Conservation (phyloP, 352 stramenopile species). For the Globisporangium nagaii region DNA sequence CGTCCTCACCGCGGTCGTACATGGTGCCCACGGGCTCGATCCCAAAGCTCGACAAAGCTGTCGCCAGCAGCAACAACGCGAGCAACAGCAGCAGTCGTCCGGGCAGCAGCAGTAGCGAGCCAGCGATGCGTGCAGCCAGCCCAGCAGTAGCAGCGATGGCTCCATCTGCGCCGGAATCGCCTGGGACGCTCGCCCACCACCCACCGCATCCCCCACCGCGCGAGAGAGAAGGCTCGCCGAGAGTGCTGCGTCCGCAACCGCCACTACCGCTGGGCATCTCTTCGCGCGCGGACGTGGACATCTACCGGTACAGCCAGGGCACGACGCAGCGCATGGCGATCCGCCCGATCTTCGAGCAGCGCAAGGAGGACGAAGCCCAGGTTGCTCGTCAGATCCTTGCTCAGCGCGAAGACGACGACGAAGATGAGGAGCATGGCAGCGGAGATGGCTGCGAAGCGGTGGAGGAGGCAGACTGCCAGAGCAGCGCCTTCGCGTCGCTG, state of each 20-base stretch:
- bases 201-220: constrained; percentile 9
- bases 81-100: neutral
- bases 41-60: constrained; percentile 8
- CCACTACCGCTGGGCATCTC: constrained; percentile 30
- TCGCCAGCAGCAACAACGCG: neutral
- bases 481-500: too few species aligned
- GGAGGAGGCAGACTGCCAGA: neutral
- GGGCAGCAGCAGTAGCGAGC: neutral
- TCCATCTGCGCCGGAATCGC: neutral
- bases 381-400: constrained; percentile 19
- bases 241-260: constrained; percentile 27
- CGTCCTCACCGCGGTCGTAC: constrained; percentile 27
- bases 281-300: constrained; percentile 42
- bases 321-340: constrained; percentile 58
- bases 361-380: constrained; percentile 33
- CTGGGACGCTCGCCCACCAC: neutral
- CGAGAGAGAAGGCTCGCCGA: constrained; percentile 19
- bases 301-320: constrained; percentile 56
- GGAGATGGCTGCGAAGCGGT: neutral
- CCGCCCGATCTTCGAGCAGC: constrained; percentile 64
- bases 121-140: neutral
- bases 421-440: neutral
- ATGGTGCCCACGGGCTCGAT: constrained; percentile 13
- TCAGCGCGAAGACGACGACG: constrained; percentile 9
- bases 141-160: neutral